Evolutionary conservation across 352 stramenopile genomes (phyloP).

Genomic region (Pythium diclinum): DNA sequence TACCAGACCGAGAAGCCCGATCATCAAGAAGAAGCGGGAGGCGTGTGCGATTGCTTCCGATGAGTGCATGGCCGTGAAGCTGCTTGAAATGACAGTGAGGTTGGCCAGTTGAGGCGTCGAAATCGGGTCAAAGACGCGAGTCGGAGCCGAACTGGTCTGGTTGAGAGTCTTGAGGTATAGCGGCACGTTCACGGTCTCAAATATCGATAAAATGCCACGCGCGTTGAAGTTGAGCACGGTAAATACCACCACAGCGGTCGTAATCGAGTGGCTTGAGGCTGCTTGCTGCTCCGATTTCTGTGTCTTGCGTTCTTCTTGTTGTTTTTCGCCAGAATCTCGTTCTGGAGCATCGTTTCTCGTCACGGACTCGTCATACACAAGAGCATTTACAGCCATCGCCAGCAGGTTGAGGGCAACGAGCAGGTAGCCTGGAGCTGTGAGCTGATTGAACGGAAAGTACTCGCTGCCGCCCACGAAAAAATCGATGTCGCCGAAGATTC

Average conservation of each 20-base stretch:
- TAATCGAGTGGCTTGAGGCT: conserved; percentile 21
- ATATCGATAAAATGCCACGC: conserved; percentile 62
- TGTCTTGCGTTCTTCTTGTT: not conserved
- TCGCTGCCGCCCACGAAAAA: conserved; percentile 29
- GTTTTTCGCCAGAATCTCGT: not conserved
- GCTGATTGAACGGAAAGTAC: conserved; percentile 53
- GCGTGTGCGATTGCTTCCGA: conserved; percentile 27
- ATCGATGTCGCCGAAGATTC: conserved; percentile 44
- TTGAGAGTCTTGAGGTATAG: conserved; percentile 48
- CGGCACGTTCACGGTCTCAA: conserved; percentile 70
- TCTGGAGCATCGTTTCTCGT: conserved; percentile 34
- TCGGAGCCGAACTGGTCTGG: conserved; percentile 27
- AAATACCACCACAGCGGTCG: conserved; percentile 47
- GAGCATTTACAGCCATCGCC: conserved; percentile 41
- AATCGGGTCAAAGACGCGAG: conserved; percentile 18
- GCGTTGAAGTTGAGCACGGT: conserved; percentile 68
- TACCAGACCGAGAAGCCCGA: conserved; percentile 52
- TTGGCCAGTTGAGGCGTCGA: not conserved
- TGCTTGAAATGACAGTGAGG: not conserved
- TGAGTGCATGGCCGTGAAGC: not conserved
- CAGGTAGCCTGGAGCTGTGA: conserved; percentile 56
- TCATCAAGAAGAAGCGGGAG: conserved; percentile 46
- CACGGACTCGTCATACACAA: conserved; percentile 51
- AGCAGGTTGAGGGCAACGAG: conserved; percentile 47
- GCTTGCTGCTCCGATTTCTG: not conserved